Evolutionary conservation across 2,329 filamentous ascomycete species (phyloP).

Genomic region (Madurella fahalii): DNA sequence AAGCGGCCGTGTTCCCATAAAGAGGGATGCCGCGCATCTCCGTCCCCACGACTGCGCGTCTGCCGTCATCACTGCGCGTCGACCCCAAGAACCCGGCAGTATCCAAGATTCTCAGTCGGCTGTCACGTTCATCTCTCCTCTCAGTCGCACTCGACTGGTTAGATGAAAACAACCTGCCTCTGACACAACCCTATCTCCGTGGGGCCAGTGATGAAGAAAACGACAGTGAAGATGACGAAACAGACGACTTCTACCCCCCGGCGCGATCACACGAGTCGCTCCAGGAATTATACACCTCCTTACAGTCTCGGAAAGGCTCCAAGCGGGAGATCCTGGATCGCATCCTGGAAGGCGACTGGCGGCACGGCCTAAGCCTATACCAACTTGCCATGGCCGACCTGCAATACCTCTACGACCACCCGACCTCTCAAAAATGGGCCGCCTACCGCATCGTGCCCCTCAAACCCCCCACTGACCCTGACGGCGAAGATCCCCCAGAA

Average conservation of each 20-base stretch:
- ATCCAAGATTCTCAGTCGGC: constrained; percentile 61
- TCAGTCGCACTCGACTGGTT: constrained; percentile 75
- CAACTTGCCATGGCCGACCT: constrained; percentile 67
- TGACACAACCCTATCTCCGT: constrained; percentile 57
- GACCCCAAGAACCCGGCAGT: constrained; percentile 61
- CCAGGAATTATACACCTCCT: constrained; percentile 58
- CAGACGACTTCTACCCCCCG: constrained; percentile 63
- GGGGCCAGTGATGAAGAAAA: constrained; percentile 31
- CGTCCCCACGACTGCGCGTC: constrained; percentile 65
- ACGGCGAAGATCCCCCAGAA: constrained; percentile 35
- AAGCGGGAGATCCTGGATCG: constrained; percentile 61
- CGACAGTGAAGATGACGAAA: constrained; percentile 48
- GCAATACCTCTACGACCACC: constrained; percentile 62
- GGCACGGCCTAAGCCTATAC: constrained; percentile 59
- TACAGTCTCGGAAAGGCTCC: constrained; percentile 57
- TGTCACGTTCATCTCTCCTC: constrained; percentile 69
- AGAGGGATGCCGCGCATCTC: constrained; percentile 52
- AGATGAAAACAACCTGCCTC: constrained; percentile 57
- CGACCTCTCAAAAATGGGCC: constrained; percentile 60
- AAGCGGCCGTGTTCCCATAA: not conserved
- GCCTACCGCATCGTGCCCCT: constrained; percentile 57
- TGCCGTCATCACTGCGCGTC: constrained; percentile 68
- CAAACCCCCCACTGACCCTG: constrained; percentile 34
- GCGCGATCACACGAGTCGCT: constrained; percentile 62
- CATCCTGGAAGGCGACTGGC: constrained; percentile 65